Percentiles rank a stretch among this genome's conserved stretches.
These are phyloP conservation scores for Penicillium turbatum DNA, from an alignment of 495 filamentous ascomycete genomes.

Conservation along the genomic window DNA sequence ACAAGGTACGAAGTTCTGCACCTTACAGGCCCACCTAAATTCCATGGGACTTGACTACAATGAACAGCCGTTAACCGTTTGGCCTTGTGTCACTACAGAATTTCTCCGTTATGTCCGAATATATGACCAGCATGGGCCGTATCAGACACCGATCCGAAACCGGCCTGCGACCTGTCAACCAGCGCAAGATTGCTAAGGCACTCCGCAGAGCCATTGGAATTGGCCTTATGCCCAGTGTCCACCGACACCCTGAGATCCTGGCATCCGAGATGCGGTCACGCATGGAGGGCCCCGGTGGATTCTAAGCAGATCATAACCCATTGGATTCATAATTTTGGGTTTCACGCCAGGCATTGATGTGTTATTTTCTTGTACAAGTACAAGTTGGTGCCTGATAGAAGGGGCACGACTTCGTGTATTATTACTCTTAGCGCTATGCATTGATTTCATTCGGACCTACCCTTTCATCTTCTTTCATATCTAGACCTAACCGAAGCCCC, in stretches of 20 bases:
- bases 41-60: not conserved
- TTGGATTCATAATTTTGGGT: not conserved
- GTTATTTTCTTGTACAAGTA: slow-evolving; percentile 20
- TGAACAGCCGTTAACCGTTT: slow-evolving; percentile 7
- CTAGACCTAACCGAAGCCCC: too few species aligned
- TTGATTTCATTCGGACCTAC: slow-evolving; percentile 7
- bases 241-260: slow-evolving; percentile 87
- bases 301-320: not conserved
- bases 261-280: slow-evolving; percentile 34
- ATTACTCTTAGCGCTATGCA: slow-evolving; percentile 24
- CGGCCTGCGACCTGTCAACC: slow-evolving; percentile 81
- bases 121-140: slow-evolving; percentile 74
- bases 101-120: slow-evolving; percentile 88
- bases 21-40: not conserved
- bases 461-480: not conserved
- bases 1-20: slow-evolving; percentile 57
- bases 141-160: slow-evolving; percentile 72
- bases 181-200: slow-evolving; percentile 87
- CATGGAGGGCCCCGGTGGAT: slow-evolving; percentile 20
- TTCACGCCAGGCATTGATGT: not conserved
- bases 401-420: slow-evolving; percentile 22
- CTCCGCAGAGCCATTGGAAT: slow-evolving; percentile 82
- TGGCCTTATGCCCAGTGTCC: slow-evolving; percentile 88
- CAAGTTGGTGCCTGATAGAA: slow-evolving; percentile 3
- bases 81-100: slow-evolving; percentile 53